Base-by-base conservation (phyloP, 129 eudicot genomes). In the Scalesia atractyloides region DNA sequence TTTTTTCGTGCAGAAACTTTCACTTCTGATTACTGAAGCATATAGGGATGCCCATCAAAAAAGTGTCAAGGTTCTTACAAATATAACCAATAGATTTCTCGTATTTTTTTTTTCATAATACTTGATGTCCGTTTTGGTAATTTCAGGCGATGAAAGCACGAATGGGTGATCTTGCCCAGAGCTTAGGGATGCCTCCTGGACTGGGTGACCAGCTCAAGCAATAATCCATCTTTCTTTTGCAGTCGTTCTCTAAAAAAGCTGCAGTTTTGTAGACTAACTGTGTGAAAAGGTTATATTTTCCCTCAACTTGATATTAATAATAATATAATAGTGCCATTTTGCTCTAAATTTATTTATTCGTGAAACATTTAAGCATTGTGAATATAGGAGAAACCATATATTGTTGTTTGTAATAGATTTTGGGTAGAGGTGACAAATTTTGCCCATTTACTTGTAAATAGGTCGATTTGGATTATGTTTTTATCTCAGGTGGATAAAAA, bases 141-240 rank as follows among this genome's bases (percentile, higher is more conserved):
- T 72, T 76, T 72, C 76, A 89, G 90, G 96, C 92, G 3, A 89
- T 91, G 97, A 91, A 91, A 83, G 97, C 88, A 44, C 88, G 97
- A 68, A 91, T 91, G 97, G 88, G 85, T 16, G 86, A 91, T 75
- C 97, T 91, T 64, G 97, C 97, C 39, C 93, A 24, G 77, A 91
- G 97, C 79, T 83, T 91, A 77, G 97, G 97, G 50, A 91, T 91
- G 96, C 97, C 97, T 22, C 91, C 79, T 14, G 97, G 97, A 43
- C 63, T 91, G 6, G 74, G 89, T 11, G 96, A 88, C 24, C 91
- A 92, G 43, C 83, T 86, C 50, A 91, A 91, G 83, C 83, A 76
- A 80, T 83, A 75, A 84, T 63, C 26, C 20, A 24, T 17, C 47
- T 72, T 64, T 51, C 47, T 66, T 75, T 66, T 51, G 22, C 66